phyloP scores from a whole-genome alignment of 208 protist genomes.

The Willaertia magna region DNA sequence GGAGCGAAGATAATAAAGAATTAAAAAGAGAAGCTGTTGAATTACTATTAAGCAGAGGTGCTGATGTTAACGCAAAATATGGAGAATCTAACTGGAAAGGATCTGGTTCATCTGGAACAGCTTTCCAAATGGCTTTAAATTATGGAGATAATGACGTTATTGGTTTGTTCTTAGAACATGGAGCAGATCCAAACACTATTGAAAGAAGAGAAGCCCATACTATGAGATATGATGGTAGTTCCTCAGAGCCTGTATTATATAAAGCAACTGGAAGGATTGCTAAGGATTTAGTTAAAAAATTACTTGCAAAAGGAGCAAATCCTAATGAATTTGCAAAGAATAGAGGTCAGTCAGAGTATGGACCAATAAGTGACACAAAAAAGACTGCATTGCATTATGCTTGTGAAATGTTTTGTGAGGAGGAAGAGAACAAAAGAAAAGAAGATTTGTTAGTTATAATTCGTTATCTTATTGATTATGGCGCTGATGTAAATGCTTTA shows the following conservation, averaged over 20 bases:
- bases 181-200: background rate
- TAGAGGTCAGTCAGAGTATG: background rate
- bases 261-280: background rate
- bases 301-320: background rate
- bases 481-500: background rate
- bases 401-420: background rate
- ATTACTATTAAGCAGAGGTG: background rate
- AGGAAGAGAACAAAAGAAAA: background rate
- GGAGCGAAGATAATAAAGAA: background rate
- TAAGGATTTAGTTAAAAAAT: background rate
- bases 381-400: background rate
- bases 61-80: background rate
- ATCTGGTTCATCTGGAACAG: background rate
- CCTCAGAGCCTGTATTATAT: background rate
- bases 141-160: background rate
- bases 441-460: background rate
- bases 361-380: background rate
- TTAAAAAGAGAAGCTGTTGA: background rate
- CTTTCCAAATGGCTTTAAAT: background rate
- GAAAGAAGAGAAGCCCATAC: background rate
- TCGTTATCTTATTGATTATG: background rate
- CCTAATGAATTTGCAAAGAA: background rate
- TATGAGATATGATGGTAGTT: background rate
- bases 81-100: background rate
- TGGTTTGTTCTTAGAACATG: background rate